Evolutionary conservation across 2,329 filamentous ascomycete genomes (phyloP).

Genomic region (Talaromyces pinophilus): DNA sequence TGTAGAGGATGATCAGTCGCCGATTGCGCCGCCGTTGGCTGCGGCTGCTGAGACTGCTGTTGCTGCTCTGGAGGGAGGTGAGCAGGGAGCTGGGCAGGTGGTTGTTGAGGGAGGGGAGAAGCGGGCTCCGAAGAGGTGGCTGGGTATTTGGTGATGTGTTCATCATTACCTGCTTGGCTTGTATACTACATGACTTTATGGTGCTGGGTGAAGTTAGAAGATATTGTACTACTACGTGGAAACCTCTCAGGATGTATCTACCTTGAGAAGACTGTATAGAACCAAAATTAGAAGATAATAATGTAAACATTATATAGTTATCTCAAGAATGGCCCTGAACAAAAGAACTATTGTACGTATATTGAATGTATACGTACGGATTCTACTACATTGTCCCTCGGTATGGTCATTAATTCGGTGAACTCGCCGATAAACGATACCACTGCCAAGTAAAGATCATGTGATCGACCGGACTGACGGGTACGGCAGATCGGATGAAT

Average conservation of each 20-base stretch:
- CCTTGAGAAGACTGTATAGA: neutral
- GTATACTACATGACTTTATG: neutral
- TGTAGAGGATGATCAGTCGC: conserved; percentile 42
- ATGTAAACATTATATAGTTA: neutral
- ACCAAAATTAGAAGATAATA: neutral
- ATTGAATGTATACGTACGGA: neutral
- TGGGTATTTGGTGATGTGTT: conserved; percentile 70
- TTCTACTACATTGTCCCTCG: neutral
- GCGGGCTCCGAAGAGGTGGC: conserved; percentile 71
- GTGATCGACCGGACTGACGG: conserved; percentile 6
- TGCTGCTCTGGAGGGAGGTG: conserved; percentile 25
- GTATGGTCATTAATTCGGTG: neutral
- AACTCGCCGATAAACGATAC: conserved; percentile 9
- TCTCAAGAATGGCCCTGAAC: neutral
- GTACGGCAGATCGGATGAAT: conserved; percentile 4
- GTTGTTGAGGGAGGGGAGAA: conserved; percentile 45
- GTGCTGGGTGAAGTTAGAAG: neutral
- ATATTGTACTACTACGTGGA: neutral
- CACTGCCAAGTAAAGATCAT: neutral
- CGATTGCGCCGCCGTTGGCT: conserved; percentile 37
- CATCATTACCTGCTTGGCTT: neutral
- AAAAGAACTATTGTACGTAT: neutral
- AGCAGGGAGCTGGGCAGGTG: conserved; percentile 35
- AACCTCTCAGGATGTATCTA: neutral
- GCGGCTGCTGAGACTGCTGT: conserved; percentile 23